phyloP scores from a whole-genome alignment of 345 rosid species.

The Trapa incisa region DNA sequence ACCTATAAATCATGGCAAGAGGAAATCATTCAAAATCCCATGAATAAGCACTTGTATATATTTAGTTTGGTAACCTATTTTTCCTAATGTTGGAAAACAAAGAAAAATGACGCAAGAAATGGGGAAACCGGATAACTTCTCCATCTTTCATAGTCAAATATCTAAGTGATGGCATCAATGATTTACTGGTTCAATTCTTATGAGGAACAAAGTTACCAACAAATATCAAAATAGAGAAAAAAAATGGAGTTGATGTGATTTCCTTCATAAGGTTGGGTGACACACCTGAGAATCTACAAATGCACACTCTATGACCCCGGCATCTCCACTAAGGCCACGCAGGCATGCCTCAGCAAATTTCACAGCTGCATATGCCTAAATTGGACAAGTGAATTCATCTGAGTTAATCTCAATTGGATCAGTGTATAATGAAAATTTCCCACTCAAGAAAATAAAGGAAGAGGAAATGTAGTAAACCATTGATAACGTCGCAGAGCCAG shows the following conservation, averaged over 20 bases:
- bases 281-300: conserved; percentile 71
- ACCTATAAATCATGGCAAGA: conserved; percentile 33
- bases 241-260: neutral
- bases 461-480: conserved; percentile 42
- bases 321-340: conserved; percentile 75
- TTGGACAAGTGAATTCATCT: neutral
- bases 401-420: neutral
- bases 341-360: conserved; percentile 95
- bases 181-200: neutral
- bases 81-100: neutral
- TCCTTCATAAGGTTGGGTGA: neutral
- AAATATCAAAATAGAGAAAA: neutral
- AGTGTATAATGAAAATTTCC: neutral
- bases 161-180: neutral
- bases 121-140: neutral
- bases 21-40: neutral
- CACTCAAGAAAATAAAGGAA: neutral
- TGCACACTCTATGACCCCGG: conserved; percentile 56
- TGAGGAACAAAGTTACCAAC: too few species aligned
- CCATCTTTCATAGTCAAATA: neutral
- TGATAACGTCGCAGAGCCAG: conserved; percentile 93
- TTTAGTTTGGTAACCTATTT: neutral
- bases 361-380: conserved; percentile 96
- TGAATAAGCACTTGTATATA: neutral
- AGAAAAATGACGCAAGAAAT: neutral